phyloP scores from a whole-genome alignment of 2,329 filamentous ascomycete genomes.

The Penicillium sp. region DNA sequence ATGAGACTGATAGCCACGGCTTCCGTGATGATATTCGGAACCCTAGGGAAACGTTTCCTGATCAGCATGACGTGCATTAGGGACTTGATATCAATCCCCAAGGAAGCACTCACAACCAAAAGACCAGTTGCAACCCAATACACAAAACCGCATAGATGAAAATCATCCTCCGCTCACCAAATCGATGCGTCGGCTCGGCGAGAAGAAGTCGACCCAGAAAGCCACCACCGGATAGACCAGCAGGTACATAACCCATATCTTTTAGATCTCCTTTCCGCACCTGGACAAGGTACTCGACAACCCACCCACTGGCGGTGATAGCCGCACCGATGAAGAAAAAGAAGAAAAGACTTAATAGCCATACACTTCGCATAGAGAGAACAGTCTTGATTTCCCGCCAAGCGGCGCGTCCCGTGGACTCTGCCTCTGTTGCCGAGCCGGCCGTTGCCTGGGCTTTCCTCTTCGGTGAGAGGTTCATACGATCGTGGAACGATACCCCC shows the following conservation, averaged over 20 bases:
- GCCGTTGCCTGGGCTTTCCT: not conserved
- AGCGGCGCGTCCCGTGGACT: not conserved
- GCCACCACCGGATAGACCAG: not conserved
- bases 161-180: not conserved
- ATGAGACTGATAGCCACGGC: not conserved
- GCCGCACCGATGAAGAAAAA: constrained; percentile 64
- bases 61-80: not conserved
- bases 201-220: not conserved
- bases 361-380: not conserved
- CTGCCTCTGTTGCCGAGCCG: not conserved
- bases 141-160: not conserved
- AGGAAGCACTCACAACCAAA: not conserved
- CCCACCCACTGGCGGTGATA: constrained; percentile 63
- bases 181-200: not conserved
- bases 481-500: not conserved
- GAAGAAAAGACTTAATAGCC: constrained; percentile 57
- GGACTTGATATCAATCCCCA: not conserved
- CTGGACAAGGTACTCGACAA: constrained; percentile 66
- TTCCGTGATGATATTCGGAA: not conserved
- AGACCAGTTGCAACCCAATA: not conserved
- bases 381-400: not conserved
- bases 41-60: not conserved
- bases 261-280: constrained; percentile 47
- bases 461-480: not conserved
- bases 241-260: not conserved